Percentiles rank a stretch among this genome's conserved stretches.
Evolutionary conservation across 306 rosid genomes (phyloP).

Genomic region (Boehmeria nivea): DNA sequence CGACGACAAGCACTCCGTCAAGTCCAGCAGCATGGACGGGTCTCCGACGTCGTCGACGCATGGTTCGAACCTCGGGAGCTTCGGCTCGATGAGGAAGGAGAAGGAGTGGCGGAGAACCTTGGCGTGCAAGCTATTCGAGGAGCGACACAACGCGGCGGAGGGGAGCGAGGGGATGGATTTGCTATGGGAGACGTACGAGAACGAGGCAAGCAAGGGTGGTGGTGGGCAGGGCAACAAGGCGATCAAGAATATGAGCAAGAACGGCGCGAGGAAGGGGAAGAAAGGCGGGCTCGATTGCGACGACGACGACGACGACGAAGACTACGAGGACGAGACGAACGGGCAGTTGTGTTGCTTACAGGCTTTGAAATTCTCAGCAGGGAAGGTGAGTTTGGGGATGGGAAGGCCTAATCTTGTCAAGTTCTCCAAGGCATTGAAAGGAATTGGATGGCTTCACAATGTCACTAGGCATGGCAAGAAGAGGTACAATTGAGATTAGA

Average conservation of each 20-base stretch:
- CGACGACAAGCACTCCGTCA: conserved; percentile 20
- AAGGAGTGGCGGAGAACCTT: conserved; percentile 93
- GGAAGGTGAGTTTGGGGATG: conserved; percentile 87
- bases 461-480: conserved; percentile 58
- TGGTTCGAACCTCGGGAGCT: conserved; percentile 40
- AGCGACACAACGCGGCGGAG: conserved; percentile 49
- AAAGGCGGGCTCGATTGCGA: conserved; percentile 24
- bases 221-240: conserved; percentile 24
- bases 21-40: conserved; percentile 14
- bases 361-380: conserved; percentile 81
- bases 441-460: conserved; percentile 73
- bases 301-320: conserved; percentile 35
- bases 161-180: conserved; percentile 81
- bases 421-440: conserved; percentile 80
- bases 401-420: conserved; percentile 70
- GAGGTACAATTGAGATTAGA: conserved; percentile 34
- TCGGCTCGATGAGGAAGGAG: conserved; percentile 84
- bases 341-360: conserved; percentile 74
- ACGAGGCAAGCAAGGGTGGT: conserved; percentile 31
- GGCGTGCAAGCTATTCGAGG: conserved; percentile 91
- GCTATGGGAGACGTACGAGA: conserved; percentile 90
- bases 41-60: conserved; percentile 9
- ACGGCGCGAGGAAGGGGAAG: conserved; percentile 44
- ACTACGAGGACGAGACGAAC: conserved; percentile 24
- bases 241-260: conserved; percentile 7